Evolutionary conservation across 2,329 filamentous ascomycete genomes (phyloP).

Genomic region (Diaporthe capsici): DNA sequence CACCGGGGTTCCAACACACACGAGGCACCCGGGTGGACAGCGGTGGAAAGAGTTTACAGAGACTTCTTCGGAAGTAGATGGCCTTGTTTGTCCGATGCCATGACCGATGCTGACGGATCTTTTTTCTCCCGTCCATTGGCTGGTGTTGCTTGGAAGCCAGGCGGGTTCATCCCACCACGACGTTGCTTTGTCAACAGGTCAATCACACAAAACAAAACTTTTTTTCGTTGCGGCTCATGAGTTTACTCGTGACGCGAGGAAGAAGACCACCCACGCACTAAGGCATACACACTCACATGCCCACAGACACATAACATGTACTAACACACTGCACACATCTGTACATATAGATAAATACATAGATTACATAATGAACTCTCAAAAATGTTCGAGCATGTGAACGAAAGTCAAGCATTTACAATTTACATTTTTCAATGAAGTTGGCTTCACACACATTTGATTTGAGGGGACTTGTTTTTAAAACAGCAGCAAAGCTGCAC

Average conservation of each 20-base stretch:
- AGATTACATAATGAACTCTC: neutral
- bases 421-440: no score
- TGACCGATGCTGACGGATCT: slow-evolving; percentile 4
- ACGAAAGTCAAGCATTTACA: neutral
- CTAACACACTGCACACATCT: neutral
- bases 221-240: slow-evolving; percentile 18
- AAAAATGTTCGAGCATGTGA: neutral
- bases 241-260: slow-evolving; percentile 22
- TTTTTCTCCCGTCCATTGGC: slow-evolving; percentile 20
- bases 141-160: slow-evolving; percentile 15
- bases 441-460: no score
- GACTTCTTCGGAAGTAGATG: slow-evolving; percentile 2
- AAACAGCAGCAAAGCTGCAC: neutral
- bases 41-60: slow-evolving; percentile 6
- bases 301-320: neutral
- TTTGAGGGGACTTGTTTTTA: neutral
- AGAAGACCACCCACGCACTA: neutral
- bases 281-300: no score
- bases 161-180: neutral
- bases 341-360: no score
- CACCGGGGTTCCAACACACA: neutral
- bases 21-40: slow-evolving; percentile 9
- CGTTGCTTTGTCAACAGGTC: slow-evolving; percentile 18
- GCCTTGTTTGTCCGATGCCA: slow-evolving; percentile 12
- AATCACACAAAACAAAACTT: neutral